A percentile compares a stretch with the other conserved stretches of the same genome.
phyloP scores from a whole-genome alignment of 2,329 filamentous ascomycete genomes.

The Ceratocystis smalleyi region DNA sequence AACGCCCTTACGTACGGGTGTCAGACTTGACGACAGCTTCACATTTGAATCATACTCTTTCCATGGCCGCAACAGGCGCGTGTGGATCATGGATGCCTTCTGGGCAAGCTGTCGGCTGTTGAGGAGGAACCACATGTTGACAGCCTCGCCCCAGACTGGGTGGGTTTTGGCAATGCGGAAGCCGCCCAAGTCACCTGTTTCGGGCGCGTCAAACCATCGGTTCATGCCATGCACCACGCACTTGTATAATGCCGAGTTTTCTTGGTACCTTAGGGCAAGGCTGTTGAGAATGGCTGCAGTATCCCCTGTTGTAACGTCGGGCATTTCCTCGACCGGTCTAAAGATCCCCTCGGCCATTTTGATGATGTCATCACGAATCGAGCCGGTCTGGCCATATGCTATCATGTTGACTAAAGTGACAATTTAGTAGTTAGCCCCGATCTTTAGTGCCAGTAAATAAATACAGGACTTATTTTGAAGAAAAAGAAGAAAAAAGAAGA shows the following conservation, averaged over 20 bases:
- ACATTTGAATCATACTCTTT: conserved; percentile 1
- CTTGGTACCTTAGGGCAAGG: neutral
- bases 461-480: too few relatives aligned
- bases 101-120: neutral
- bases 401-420: neutral
- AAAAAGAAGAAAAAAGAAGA: too few relatives aligned
- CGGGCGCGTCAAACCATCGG: neutral
- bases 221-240: conserved; percentile 1
- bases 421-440: too few relatives aligned
- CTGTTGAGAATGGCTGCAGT: neutral
- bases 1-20: neutral
- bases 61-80: neutral
- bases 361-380: neutral
- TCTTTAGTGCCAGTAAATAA: too few relatives aligned
- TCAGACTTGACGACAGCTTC: neutral
- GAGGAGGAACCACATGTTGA: conserved; percentile 1
- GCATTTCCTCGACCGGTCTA: neutral
- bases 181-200: neutral
- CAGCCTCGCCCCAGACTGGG: neutral
- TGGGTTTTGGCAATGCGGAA: neutral
- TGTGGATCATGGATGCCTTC: neutral
- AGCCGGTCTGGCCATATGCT: neutral
- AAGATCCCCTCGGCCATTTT: neutral
- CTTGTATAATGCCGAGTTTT: conserved; percentile 3
- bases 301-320: neutral